Base-by-base conservation (phyloP, 148 eudicot genomes). In the Chenopodium formosanum region DNA sequence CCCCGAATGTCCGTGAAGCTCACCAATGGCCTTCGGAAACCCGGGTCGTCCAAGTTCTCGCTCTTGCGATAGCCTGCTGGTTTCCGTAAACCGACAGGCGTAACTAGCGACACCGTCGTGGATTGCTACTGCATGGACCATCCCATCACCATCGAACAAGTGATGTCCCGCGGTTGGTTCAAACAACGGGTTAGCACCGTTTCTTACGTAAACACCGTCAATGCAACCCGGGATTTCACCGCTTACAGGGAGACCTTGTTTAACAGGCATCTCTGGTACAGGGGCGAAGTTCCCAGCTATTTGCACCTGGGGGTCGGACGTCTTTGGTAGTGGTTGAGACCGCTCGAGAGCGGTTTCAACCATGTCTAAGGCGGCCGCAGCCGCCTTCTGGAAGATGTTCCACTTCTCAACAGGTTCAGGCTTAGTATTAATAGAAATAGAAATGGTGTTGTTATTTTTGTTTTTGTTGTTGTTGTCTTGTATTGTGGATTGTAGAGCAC, bases 131-230 rank as follows among this genome's bases (percentile, higher is more conserved):
- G 97, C 91, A 53, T 94, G 95, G 44, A 91, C 78, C 97, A 94
- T 94, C 20, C 97, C 95, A 53, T 94, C 97, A 1, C 97, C 97
- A 79, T 93, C 97, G 48, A 93, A 93, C 2, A 93, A 65, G 77
- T 93, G 97, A 85, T 93, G 97, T 11, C 97, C 95, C 4, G 91
- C 83, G 1, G 74, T 64, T 0, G 95, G 95, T 16, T 84, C 79
- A 56, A 81, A 86, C 1, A 85, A 72, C 0, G 95, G 97, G 84
- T 94, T 94, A 0, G 97, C 97, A 2, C 97, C 97, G 82, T 94
- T 94, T 2, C 95, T 78, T 19, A 94, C 82, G 50, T 94, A 94
- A 1, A 88, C 93, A 7, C 97, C 97, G 31, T 82, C 73, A 20
- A 93, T 89, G 80, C 84, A 87, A 0, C 75, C 66, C 0, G 97